phyloP scores from a whole-genome alignment of 352 stramenopile species.

The Phytophthora capsici region DNA sequence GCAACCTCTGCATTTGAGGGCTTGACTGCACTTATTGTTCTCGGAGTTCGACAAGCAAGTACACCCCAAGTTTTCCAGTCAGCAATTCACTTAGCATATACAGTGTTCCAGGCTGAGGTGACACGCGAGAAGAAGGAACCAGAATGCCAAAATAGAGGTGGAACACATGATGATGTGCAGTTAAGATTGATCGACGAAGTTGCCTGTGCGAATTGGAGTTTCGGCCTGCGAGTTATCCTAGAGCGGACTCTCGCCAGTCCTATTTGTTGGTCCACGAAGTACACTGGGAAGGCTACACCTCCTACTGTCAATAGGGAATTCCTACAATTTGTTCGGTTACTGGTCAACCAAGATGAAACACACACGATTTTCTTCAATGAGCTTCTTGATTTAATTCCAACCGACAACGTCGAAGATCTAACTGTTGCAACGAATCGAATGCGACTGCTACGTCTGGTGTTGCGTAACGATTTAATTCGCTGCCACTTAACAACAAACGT shows the following conservation, averaged over 20 bases:
- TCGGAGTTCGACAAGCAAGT: constrained; percentile 36
- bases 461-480: constrained; percentile 20
- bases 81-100: constrained; percentile 49
- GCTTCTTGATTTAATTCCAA: constrained; percentile 16
- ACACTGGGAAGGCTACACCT: not conserved
- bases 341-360: constrained; percentile 45
- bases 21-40: constrained; percentile 39
- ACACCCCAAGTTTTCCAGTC: constrained; percentile 43
- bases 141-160: no score
- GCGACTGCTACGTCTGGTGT: constrained; percentile 26
- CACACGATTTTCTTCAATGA: constrained; percentile 38
- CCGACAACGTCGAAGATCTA: not conserved
- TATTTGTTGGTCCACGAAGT: constrained; percentile 42
- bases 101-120: constrained; percentile 38
- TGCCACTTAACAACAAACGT: constrained; percentile 9
- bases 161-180: not conserved
- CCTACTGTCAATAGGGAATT: constrained; percentile 42
- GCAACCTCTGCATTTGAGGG: constrained; percentile 49
- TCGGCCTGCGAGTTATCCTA: constrained; percentile 38
- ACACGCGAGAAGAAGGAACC: not conserved
- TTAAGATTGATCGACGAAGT: constrained; percentile 28
- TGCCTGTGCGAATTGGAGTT: constrained; percentile 24
- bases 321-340: constrained; percentile 45
- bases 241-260: constrained; percentile 32
- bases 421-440: constrained; percentile 19